These are phyloP conservation scores for Apostasia shenzhenica DNA, from an alignment of 106 monocot species.

Conservation along the genomic window DNA sequence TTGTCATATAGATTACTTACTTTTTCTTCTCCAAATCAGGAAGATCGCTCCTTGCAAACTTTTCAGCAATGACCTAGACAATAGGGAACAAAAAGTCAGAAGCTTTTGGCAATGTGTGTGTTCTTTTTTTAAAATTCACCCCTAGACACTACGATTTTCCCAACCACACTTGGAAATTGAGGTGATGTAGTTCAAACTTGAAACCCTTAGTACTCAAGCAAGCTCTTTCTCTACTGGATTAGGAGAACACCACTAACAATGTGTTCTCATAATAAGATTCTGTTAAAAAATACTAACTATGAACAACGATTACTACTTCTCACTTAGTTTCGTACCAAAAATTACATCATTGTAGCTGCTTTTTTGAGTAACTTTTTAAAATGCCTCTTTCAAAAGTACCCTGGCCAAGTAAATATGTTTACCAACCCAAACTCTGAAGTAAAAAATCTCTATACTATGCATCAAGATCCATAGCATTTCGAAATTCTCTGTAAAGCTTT, in stretches of 20 bases:
- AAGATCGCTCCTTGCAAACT: conserved; percentile 54
- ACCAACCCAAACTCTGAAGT: not conserved
- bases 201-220: too few species aligned
- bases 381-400: not conserved
- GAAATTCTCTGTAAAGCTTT: not conserved
- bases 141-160: too few species aligned
- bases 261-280: not conserved
- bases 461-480: not conserved
- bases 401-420: not conserved
- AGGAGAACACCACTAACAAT: too few species aligned
- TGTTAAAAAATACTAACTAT: not conserved
- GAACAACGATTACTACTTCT: not conserved
- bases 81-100: conserved; percentile 2
- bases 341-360: not conserved
- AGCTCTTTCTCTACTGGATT: too few species aligned
- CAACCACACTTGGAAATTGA: too few species aligned
- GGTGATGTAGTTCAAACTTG: too few species aligned
- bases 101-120: not conserved
- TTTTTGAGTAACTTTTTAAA: not conserved
- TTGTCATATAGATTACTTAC: conserved; percentile 24
- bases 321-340: not conserved
- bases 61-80: conserved; percentile 70
- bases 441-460: not conserved
- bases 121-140: too few species aligned
- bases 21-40: conserved; percentile 78